Conservation (phyloP, 2,329 filamentous ascomycete genomes). For the Sporothrix luriei region DNA sequence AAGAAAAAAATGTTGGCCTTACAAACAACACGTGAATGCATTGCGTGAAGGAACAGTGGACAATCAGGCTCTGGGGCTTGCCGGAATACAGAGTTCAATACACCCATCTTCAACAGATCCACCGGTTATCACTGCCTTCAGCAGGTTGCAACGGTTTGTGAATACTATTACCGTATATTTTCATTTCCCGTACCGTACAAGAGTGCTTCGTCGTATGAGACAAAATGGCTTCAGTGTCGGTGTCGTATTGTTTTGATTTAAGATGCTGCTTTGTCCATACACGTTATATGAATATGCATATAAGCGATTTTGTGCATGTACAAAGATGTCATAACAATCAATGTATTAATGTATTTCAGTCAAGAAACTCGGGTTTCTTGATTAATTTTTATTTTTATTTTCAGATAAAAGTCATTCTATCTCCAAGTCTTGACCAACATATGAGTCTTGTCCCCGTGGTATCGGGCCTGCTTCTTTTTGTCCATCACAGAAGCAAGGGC, state of each 20-base stretch:
- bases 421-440: conserved; percentile 21
- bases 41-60: neutral
- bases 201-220: neutral
- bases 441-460: neutral
- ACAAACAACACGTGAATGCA: neutral
- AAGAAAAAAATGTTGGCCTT: no score
- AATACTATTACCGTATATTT: no score
- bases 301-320: neutral
- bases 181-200: no score
- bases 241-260: neutral
- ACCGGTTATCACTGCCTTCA: neutral
- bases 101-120: neutral
- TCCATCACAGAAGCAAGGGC: neutral
- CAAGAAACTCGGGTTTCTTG: neutral
- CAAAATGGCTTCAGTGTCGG: neutral
- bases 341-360: neutral
- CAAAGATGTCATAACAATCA: neutral
- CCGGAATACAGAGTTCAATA: neutral
- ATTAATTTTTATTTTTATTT: neutral
- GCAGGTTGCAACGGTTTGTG: no score
- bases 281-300: neutral
- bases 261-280: neutral
- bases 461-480: neutral
- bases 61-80: neutral
- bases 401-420: conserved; percentile 3